Evolutionary conservation across 1,284 basidiomycete species (phyloP).

Genomic region (Malassezia equina): DNA sequence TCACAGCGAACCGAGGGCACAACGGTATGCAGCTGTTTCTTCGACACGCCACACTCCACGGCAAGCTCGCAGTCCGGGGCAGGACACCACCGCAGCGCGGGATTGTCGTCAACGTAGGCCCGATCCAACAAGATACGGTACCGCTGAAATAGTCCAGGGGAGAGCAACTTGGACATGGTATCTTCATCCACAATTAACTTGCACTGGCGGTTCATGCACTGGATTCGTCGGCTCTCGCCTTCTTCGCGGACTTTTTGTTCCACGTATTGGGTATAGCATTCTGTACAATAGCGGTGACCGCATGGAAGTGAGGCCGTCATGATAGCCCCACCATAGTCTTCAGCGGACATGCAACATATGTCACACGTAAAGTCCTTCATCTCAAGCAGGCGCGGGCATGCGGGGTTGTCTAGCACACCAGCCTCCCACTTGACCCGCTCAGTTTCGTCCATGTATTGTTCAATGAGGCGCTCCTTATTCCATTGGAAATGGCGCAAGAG

Average conservation of each 20-base stretch:
- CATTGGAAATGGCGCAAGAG: constrained; percentile 76
- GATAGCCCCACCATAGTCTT: constrained; percentile 31
- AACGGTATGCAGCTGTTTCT: constrained; percentile 57
- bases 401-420: constrained; percentile 34
- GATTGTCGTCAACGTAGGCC: constrained; percentile 77
- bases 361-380: constrained; percentile 38
- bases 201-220: constrained; percentile 90
- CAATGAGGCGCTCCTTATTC: constrained; percentile 83
- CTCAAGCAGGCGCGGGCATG: constrained; percentile 16
- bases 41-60: constrained; percentile 68
- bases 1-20: constrained; percentile 82
- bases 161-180: constrained; percentile 32
- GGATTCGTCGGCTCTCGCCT: constrained; percentile 67
- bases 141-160: constrained; percentile 47
- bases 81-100: constrained; percentile 82
- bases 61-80: constrained; percentile 61
- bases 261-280: constrained; percentile 78
- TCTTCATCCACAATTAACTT: constrained; percentile 57
- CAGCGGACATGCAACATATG: constrained; percentile 35
- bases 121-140: constrained; percentile 79
- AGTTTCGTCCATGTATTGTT: constrained; percentile 45
- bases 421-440: constrained; percentile 40
- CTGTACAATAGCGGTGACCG: constrained; percentile 48
- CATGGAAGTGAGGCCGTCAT: constrained; percentile 39
- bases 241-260: constrained; percentile 78